Evolutionary conservation across 352 stramenopile species (phyloP), one percentile per base, ranked within the genome.

Genomic region (Pythium rhizo-oryzae): DNA sequence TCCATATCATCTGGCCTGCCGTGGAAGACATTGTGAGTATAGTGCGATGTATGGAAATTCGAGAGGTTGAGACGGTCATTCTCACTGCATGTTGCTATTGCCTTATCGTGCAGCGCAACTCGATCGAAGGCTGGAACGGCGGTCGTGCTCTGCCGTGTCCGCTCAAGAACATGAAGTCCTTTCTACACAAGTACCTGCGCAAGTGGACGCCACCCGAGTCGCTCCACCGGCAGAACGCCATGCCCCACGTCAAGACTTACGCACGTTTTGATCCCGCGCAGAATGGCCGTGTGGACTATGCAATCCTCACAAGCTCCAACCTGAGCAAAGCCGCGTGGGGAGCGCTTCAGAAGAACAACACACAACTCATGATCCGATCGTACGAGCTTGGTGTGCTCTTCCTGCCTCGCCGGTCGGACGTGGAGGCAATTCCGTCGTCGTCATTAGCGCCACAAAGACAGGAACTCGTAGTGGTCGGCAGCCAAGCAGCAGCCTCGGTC

Each of bases 191-290:
- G 50, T 93, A 91, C 62, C 68, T 95, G 19, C 76, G 87, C 52
- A 91, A 89, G 53, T 95, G 87, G 87, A 81, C 77, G 19, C 87
- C 87, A 19, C 82, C 84, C 0, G 13, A 55, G 1, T 46, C 41
- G 28, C 62, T 95, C 28, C 76, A 91, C 41, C 87, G 87, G 4
- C 75, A 91, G 66, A 89, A 88, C 33, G 87, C 81, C 7, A 93
- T 95, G 85, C 87, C 87, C 13, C 87, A 95, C 62, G 93, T 93
- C 69, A 95, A 95, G 68, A 82, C 80, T 35, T 93, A 92, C 52
- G 82, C 84, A 28, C 82, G 83, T 4, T 90, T 90, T 43, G 61
- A 89, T 44, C 49, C 73, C 7, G 65, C 64, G 1, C 53, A 59
- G 51, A 59, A 52, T 18, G 79, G 82, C 1, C 61, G 64, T 2